Conservation (phyloP, 208 protist genomes). For the Phytomonas serpens region DNA sequence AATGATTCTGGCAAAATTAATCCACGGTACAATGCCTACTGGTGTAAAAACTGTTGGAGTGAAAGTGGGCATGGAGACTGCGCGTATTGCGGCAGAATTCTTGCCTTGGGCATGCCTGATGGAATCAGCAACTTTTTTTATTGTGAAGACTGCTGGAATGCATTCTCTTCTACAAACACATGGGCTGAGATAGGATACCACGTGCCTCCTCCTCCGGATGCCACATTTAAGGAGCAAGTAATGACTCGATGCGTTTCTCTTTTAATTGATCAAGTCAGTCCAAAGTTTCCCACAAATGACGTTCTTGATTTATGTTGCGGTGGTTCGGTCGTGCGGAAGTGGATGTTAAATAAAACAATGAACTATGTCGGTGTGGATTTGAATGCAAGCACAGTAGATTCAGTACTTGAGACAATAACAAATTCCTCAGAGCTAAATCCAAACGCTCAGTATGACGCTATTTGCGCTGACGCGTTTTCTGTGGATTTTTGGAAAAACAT, state of each 20-base stretch:
- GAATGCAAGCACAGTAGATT: constrained; percentile 49
- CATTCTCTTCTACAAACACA: constrained; percentile 53
- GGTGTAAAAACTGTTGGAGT: constrained; percentile 76
- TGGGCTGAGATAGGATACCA: constrained; percentile 65
- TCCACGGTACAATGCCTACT: constrained; percentile 47
- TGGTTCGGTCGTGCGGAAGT: constrained; percentile 66
- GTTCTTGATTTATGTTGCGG: constrained; percentile 84
- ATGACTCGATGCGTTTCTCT: constrained; percentile 63
- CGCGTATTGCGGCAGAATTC: constrained; percentile 56
- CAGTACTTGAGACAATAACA: constrained; percentile 25
- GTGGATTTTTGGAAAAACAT: constrained; percentile 63
- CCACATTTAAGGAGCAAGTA: constrained; percentile 65
- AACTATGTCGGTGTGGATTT: constrained; percentile 76
- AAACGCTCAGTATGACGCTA: constrained; percentile 47
- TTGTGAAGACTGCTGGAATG: constrained; percentile 73
- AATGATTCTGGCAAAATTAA: constrained; percentile 63
- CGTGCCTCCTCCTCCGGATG: constrained; percentile 61
- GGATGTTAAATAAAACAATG: constrained; percentile 72
- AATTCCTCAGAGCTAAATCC: constrained; percentile 29
- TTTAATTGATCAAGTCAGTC: constrained; percentile 66
- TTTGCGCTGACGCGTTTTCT: constrained; percentile 75
- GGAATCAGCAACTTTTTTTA: constrained; percentile 58
- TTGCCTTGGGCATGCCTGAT: constrained; percentile 56
- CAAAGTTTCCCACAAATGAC: constrained; percentile 68
- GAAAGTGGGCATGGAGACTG: constrained; percentile 81